A percentile compares a stretch with the other conserved stretches of the same genome.
These are phyloP conservation scores for Solanum hybrid DNA, from an alignment of 305 asterid species.

Conservation along the genomic window DNA sequence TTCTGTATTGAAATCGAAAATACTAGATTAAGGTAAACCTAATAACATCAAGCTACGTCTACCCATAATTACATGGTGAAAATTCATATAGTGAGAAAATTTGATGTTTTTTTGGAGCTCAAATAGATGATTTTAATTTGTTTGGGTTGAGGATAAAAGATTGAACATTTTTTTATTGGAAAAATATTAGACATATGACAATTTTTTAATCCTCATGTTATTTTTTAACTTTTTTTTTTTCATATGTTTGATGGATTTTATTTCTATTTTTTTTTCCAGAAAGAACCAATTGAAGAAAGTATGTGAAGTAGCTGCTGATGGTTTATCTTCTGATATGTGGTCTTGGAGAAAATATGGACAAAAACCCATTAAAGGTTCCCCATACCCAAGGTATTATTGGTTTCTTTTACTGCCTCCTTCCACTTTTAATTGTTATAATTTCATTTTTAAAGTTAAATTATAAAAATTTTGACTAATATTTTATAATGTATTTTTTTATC, in stretches of 20 bases:
- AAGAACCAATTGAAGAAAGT: conserved; percentile 64
- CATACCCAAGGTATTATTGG: conserved; percentile 54
- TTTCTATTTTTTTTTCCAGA: conserved; percentile 22
- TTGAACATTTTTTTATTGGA: background rate
- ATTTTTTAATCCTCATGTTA: background rate
- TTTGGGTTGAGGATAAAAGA: background rate
- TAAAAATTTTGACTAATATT: too few species aligned
- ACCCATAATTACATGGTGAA: background rate
- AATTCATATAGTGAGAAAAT: background rate
- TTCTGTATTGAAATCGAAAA: too few species aligned
- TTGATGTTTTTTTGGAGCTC: too few species aligned
- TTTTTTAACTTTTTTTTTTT: background rate
- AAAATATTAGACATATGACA: background rate
- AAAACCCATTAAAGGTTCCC: conserved; percentile 85
- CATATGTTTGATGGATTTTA: background rate
- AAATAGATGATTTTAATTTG: background rate
- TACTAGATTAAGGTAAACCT: background rate
- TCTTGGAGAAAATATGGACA: conserved; percentile 93
- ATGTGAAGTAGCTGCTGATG: conserved; percentile 65
- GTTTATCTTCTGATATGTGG: conserved; percentile 65
- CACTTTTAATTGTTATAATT: too few species aligned
- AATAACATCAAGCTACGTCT: background rate
- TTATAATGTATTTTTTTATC: too few species aligned
- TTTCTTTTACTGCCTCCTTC: too few species aligned
- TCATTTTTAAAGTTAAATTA: too few species aligned